Evolutionary conservation across 1,284 basidiomycete species (phyloP).

Genomic region (Apiotrichum akiyoshidainum): DNA sequence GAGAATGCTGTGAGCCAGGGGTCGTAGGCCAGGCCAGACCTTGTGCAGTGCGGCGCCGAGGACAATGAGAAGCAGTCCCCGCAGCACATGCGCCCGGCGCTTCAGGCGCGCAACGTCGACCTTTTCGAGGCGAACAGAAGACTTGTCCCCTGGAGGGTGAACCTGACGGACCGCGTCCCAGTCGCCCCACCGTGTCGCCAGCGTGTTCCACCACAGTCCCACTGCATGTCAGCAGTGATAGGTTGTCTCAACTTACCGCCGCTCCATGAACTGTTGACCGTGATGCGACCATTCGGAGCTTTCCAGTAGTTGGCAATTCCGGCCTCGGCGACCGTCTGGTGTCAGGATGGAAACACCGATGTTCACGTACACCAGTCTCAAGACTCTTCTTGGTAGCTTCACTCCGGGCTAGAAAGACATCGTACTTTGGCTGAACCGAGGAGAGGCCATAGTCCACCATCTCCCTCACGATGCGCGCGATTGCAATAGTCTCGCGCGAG

Average conservation of each 20-base stretch:
- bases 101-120: not conserved
- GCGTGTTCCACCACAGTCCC: slow-evolving; percentile 11
- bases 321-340: not conserved
- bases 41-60: too few species aligned
- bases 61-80: too few species aligned
- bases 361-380: not conserved
- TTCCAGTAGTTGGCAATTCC: slow-evolving; percentile 11
- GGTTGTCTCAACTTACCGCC: slow-evolving; percentile 7
- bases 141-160: slow-evolving; percentile 3
- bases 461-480: slow-evolving; percentile 20
- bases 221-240: slow-evolving; percentile 6
- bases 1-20: too few species aligned
- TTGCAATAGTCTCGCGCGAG: slow-evolving; percentile 15
- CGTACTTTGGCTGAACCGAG: slow-evolving; percentile 19
- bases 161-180: slow-evolving; percentile 14
- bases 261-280: slow-evolving; percentile 12
- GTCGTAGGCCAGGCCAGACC: too few species aligned
- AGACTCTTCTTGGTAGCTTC: slow-evolving; percentile 8
- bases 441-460: slow-evolving; percentile 20
- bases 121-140: not conserved
- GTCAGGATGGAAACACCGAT: not conserved
- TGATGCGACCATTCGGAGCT: slow-evolving; percentile 8
- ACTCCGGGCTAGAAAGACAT: slow-evolving; percentile 18
- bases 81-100: not conserved
- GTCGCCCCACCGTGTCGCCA: slow-evolving; percentile 8